These are phyloP conservation scores for Chalara sp. DNA, from an alignment of 2,329 filamentous ascomycete species.

Conservation along the genomic window DNA sequence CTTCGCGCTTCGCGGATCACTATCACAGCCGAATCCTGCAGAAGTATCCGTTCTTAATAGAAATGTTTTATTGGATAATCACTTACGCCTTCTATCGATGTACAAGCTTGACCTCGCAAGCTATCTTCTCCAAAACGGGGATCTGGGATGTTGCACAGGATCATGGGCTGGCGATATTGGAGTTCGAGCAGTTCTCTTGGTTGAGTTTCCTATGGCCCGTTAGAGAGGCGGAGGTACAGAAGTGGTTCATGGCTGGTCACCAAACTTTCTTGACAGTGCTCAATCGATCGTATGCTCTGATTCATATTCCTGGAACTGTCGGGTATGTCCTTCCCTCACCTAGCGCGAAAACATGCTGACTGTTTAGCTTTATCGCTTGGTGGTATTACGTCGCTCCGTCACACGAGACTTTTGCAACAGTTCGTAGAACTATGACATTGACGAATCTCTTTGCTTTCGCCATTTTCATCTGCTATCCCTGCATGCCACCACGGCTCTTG, in stretches of 20 bases:
- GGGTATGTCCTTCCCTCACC: slow-evolving; percentile 32
- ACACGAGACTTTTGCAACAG: slow-evolving; percentile 37
- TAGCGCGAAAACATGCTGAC: neutral
- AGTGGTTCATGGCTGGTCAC: slow-evolving; percentile 49
- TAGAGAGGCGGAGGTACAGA: slow-evolving; percentile 44
- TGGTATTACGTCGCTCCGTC: slow-evolving; percentile 53
- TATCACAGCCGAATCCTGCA: slow-evolving; percentile 56
- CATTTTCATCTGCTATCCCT: slow-evolving; percentile 45
- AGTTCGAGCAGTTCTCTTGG: slow-evolving; percentile 44
- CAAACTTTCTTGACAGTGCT: slow-evolving; percentile 45
- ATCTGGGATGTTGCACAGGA: slow-evolving; percentile 50
- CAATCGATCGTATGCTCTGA: slow-evolving; percentile 52
- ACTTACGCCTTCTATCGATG: slow-evolving; percentile 31
- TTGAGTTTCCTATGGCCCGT: slow-evolving; percentile 46
- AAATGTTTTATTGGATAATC: slow-evolving; percentile 63
- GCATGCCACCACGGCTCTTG: slow-evolving; percentile 45
- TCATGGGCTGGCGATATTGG: slow-evolving; percentile 47
- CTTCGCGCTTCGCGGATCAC: slow-evolving; percentile 52
- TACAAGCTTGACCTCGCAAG: slow-evolving; percentile 21
- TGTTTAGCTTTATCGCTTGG: slow-evolving; percentile 51
- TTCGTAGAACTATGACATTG: slow-evolving; percentile 42
- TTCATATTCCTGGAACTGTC: slow-evolving; percentile 54
- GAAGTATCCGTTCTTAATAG: slow-evolving; percentile 58
- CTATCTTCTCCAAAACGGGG: slow-evolving; percentile 30
- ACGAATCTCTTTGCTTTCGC: slow-evolving; percentile 47